Evolutionary conservation across 495 filamentous ascomycete species (phyloP).

Genomic region (Penicillium paxilli): DNA sequence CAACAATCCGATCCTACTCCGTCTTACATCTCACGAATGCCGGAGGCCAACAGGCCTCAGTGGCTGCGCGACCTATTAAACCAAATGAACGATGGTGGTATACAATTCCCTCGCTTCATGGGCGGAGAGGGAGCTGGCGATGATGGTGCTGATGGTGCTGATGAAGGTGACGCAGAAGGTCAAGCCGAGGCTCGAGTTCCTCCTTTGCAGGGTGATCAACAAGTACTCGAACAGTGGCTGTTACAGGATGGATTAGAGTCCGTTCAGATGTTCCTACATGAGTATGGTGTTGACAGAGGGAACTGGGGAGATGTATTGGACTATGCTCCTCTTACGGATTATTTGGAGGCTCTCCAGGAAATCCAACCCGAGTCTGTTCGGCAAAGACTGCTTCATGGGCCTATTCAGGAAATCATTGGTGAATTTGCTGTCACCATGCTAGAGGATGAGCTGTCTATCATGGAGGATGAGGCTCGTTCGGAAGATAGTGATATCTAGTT

Average conservation of each 20-base stretch:
- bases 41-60: slow-evolving; percentile 34
- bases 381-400: slow-evolving; percentile 30
- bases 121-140: slow-evolving; percentile 14
- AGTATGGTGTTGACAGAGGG: slow-evolving; percentile 46
- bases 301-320: slow-evolving; percentile 45
- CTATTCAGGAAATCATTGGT: slow-evolving; percentile 37
- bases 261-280: slow-evolving; percentile 37
- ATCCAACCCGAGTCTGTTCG: slow-evolving; percentile 29
- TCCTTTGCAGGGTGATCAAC: slow-evolving; percentile 30
- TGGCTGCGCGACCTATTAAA: slow-evolving; percentile 45
- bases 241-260: slow-evolving; percentile 33
- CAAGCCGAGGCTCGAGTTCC: slow-evolving; percentile 6
- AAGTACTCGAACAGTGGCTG: slow-evolving; percentile 39
- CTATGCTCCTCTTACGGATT: slow-evolving; percentile 37
- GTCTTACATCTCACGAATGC: slow-evolving; percentile 34
- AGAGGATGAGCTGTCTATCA: slow-evolving; percentile 40
- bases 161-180: neutral
- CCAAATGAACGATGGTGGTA: slow-evolving; percentile 34
- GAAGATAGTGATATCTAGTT: slow-evolving; percentile 3
- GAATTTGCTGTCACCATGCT: slow-evolving; percentile 42
- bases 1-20: slow-evolving; percentile 41
- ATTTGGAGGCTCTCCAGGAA: slow-evolving; percentile 34
- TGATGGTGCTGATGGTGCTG: slow-evolving; percentile 5
- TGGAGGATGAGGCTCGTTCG: slow-evolving; percentile 25
- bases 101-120: slow-evolving; percentile 26